Conservation (phyloP, 2,329 filamentous ascomycete genomes). For the Fusarium agapanthi region DNA sequence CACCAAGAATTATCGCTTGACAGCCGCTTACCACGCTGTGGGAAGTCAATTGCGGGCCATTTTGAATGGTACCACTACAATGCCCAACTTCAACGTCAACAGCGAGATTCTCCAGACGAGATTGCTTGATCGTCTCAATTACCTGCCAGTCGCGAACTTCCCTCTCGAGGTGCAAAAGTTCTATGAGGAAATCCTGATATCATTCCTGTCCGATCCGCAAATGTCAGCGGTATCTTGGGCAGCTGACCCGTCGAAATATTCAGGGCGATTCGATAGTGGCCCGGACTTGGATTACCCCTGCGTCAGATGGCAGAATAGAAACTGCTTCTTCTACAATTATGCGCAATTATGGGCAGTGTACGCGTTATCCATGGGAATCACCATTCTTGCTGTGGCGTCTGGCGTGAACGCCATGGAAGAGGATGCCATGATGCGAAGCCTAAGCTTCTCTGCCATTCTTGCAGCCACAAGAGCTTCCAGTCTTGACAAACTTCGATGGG, state of each 20-base stretch:
- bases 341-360: conserved; percentile 37
- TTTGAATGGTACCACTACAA: conserved; percentile 37
- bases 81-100: conserved; percentile 33
- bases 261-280: conserved; percentile 19
- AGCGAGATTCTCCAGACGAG: conserved; percentile 31
- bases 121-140: conserved; percentile 36
- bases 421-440: conserved; percentile 36
- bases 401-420: conserved; percentile 37
- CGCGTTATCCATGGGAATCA: conserved; percentile 35
- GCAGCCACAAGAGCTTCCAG: conserved; percentile 37
- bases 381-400: conserved; percentile 24
- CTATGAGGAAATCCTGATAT: conserved; percentile 40
- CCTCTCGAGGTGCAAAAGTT: conserved; percentile 30
- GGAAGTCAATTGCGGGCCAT: conserved; percentile 30
- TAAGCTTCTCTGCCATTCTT: conserved; percentile 40
- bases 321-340: conserved; percentile 34
- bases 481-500: conserved; percentile 38
- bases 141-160: conserved; percentile 32
- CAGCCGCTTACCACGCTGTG: conserved; percentile 34
- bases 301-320: conserved; percentile 28
- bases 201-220: conserved; percentile 39
- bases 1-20: conserved; percentile 28
- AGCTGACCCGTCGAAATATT: conserved; percentile 16
- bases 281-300: conserved; percentile 22
- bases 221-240: conserved; percentile 41